Percentiles rank a stretch among this genome's conserved stretches.
Evolutionary conservation across 768 basidiomycete species (phyloP).

Genomic region (Boletus bicolor): DNA sequence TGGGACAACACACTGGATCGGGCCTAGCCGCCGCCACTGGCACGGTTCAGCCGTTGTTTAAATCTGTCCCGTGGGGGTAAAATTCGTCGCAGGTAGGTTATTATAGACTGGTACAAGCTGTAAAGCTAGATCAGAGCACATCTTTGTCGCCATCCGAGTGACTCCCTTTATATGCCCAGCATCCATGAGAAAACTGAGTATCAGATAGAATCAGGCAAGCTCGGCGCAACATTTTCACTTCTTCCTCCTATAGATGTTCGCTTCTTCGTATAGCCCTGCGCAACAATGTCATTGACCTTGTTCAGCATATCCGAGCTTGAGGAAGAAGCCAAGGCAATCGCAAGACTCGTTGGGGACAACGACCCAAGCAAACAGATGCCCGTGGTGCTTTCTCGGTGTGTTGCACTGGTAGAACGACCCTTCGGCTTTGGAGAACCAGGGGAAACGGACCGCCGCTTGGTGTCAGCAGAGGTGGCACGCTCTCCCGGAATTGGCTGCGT

Average conservation of each 20-base stretch:
- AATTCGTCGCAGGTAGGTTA: background rate
- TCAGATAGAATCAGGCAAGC: background rate
- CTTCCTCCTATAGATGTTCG: background rate
- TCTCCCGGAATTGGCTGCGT: background rate
- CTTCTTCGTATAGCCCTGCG: constrained; percentile 33
- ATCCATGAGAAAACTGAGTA: background rate
- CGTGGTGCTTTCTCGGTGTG: constrained; percentile 1
- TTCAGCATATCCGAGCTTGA: constrained; percentile 27
- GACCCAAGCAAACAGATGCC: constrained; percentile 15
- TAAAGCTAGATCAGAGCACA: constrained; percentile 3
- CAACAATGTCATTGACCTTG: constrained; percentile 37
- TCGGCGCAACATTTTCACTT: background rate
- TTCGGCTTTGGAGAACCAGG: constrained; percentile 11
- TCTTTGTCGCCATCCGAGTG: background rate
- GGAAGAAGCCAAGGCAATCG: constrained; percentile 20
- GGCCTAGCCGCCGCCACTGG: too few relatives aligned
- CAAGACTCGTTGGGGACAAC: constrained; percentile 24
- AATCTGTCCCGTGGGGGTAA: background rate
- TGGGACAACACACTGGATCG: too few relatives aligned
- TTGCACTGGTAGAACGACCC: constrained; percentile 1
- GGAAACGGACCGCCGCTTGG: background rate
- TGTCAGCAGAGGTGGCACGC: background rate
- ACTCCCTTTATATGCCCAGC: background rate
- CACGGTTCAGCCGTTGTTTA: too few relatives aligned
- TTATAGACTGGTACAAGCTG: background rate